Evolutionary conservation across 1,284 basidiomycete genomes (phyloP), one percentile per base, ranked within the genome.

Genomic region (Cutaneotrichosporon sp.): DNA sequence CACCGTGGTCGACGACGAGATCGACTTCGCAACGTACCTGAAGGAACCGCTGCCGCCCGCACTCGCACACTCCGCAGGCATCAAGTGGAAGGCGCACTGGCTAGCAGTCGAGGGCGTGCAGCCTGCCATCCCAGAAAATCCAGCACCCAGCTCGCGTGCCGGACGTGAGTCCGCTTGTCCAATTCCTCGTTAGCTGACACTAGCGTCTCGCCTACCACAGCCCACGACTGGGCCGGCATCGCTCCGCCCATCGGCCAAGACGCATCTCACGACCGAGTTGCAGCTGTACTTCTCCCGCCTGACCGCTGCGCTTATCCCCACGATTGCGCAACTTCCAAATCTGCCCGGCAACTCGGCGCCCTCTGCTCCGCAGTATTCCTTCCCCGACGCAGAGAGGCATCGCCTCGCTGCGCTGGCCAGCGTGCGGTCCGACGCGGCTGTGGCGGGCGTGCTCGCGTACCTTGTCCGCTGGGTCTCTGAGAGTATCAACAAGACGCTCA

Each of bases 71-170:
- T 65, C 66, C 9, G 68, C 68, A 0, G 70, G 70, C 8, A 73
- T 76, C 22, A 66, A 70, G 49, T 76, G 75, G 75, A 74, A 71
- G 22, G 90, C 92, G 4, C 94, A 98, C 71, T 98, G 94, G 96
- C 80, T 99, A 20, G 93, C 94, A 1, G 90, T 98, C 22, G 94
- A 99, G 69, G 94, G 96, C 32, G 88, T 99, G 4, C 94, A 98
- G 69, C 94, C 96, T 0, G 82, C 93, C 16, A 88, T 97, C 37
- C 90, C 92, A 6, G 92, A 98, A 74, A 99, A 98, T 68, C 96
- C 96, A 0, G 87, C 90, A 2, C 77, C 76, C 16, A 58, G 61
- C 17, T 52, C 52, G 20, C 54, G 64, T 22, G 65, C 65, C 14
- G 67, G 67, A 14, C 62, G 67, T 68, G 54, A 57, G 67, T 64